Evolutionary conservation across 2,329 filamentous ascomycete species (phyloP), one percentile per base, ranked within the genome.

Genomic region (Colletotrichum echinochloae): DNA sequence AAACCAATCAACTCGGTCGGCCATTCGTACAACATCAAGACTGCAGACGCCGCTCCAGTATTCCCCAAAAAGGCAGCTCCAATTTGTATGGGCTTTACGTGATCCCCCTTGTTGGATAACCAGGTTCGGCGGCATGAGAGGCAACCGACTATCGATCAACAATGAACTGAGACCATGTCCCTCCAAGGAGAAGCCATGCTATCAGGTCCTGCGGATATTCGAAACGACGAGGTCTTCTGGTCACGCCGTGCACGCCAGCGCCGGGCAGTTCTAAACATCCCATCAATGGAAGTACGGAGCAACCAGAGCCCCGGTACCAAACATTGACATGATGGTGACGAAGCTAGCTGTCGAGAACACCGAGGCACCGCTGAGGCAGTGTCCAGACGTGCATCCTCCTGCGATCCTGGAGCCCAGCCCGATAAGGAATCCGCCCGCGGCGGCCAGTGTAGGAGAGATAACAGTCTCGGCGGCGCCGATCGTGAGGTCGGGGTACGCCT

Each of bases 281-380:
- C 63, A 57, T 41, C 28, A 75, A 35, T 74, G 68, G n/a, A 76
- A 60, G 54, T 71, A 69, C 18, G 73, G 71, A 9, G 74, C 72
- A 59, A 76, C 62, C 14, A 77, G 57, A 76, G 60, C 41, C 4
- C 88, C 90, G 0, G 83, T 83, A 0, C 76, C 84, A 81, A 92
- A 91, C 74, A 89, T 86, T 6, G 84, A 81, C 3, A 79, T 85
- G 30, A 91, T 88, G 0, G 88, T 90, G 16, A 92, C 77, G 65
- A 91, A 83, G 75, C 90, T 92, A 12, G 89, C 87, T 5, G 87
- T 79, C 0, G 87, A 89, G 60, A 92, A 80, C 70, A 90, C 81
- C n/a, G 88, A 87, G 75, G 92, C 84, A 0, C 91, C 91, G 69
- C 88, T 91, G 72, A 93, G 89, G 0, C 91, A 91, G 76, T 93